Conservation (phyloP, 1,139 yeast genomes). For the Candida tetrigidarum region DNA sequence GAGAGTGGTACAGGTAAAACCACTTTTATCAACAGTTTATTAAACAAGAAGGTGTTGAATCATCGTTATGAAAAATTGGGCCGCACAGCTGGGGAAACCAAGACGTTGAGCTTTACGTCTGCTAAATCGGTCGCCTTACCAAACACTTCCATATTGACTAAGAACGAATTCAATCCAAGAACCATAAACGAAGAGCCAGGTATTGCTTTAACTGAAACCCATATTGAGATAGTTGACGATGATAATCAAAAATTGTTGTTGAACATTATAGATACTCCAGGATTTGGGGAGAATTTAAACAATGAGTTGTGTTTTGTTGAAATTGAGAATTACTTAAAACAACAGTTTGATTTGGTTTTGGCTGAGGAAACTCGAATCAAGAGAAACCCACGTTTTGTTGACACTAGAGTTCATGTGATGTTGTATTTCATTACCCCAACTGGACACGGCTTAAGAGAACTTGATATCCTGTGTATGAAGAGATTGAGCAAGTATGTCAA, state of each 20-base stretch:
- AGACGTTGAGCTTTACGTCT: slow-evolving; percentile 54
- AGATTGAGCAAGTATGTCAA: slow-evolving; percentile 87
- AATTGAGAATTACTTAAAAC: slow-evolving; percentile 91
- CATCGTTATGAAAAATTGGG: slow-evolving; percentile 53
- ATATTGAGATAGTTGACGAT: slow-evolving; percentile 90
- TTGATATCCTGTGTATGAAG: slow-evolving; percentile 79
- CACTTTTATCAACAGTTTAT: slow-evolving; percentile 74
- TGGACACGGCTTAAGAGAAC: slow-evolving; percentile 49
- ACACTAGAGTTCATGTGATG: slow-evolving; percentile 51
- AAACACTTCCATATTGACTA: slow-evolving; percentile 47
- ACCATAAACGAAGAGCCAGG: slow-evolving; percentile 58
- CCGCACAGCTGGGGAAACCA: slow-evolving; percentile 38
- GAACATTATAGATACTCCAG: slow-evolving; percentile 95
- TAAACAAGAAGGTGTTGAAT: slow-evolving; percentile 79
- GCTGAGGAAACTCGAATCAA: slow-evolving; percentile 53
- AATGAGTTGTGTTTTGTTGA: slow-evolving; percentile 95
- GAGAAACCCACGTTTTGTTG: slow-evolving; percentile 52
- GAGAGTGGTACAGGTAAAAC: slow-evolving; percentile 96
- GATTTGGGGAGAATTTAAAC: slow-evolving; percentile 96
- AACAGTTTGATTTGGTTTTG: slow-evolving; percentile 66
- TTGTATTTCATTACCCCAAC: slow-evolving; percentile 53
- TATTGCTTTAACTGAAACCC: slow-evolving; percentile 73
- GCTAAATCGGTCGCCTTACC: slow-evolving; percentile 55
- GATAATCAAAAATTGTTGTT: slow-evolving; percentile 85
- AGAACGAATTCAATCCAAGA: slow-evolving; percentile 46